phyloP scores from a whole-genome alignment of 2,329 filamentous ascomycete species.

The Penicillium sp. region DNA sequence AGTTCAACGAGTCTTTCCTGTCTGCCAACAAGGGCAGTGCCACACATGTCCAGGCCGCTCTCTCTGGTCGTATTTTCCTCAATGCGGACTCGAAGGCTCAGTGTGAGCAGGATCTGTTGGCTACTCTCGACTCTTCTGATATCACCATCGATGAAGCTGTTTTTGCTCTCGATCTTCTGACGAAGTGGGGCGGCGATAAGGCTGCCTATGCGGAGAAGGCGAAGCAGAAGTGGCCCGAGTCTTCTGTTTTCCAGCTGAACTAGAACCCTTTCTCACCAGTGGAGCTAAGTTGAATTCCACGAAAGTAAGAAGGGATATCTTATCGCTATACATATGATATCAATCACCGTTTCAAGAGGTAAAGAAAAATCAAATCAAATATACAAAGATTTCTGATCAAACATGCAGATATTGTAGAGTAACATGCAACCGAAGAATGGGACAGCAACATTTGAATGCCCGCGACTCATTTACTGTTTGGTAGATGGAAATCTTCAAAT shows the following conservation, averaged over 20 bases:
- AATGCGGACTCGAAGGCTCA: conserved; percentile 56
- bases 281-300: neutral
- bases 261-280: conserved; percentile 4
- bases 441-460: neutral
- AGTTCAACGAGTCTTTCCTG: conserved; percentile 67
- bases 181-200: conserved; percentile 54
- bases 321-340: neutral
- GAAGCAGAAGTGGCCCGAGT: conserved; percentile 42
- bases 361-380: neutral
- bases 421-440: neutral
- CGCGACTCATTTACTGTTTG: neutral
- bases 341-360: neutral
- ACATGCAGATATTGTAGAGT: neutral
- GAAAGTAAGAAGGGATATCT: neutral
- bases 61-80: conserved; percentile 60
- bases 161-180: conserved; percentile 53
- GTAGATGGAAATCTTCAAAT: neutral
- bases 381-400: neutral
- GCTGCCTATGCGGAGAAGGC: conserved; percentile 50
- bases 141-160: conserved; percentile 59
- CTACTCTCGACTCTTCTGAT: conserved; percentile 54
- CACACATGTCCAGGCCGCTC: conserved; percentile 62
- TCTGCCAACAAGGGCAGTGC: conserved; percentile 62
- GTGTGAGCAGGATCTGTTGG: conserved; percentile 63
- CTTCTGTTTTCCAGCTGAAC: conserved; percentile 36